A percentile compares a stretch with the other conserved stretches of the same genome.
These are phyloP conservation scores for Panicum miliaceum DNA, from an alignment of 176 grass and related monocot species.

Conservation along the genomic window DNA sequence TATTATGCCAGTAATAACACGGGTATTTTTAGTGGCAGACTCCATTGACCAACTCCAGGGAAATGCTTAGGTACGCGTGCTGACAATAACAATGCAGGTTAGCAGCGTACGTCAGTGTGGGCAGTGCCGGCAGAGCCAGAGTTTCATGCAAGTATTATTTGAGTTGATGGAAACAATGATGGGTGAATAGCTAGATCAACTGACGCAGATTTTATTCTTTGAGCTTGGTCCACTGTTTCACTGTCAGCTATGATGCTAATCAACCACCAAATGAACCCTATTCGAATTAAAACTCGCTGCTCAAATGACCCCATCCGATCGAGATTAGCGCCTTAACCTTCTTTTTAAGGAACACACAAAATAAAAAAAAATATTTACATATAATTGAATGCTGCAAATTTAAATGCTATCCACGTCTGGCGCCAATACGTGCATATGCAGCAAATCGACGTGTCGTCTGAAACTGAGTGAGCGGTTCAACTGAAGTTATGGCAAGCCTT, in stretches of 20 bases:
- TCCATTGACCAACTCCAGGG: background rate
- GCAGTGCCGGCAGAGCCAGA: background rate
- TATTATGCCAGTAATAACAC: background rate
- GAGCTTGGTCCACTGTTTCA: slow-evolving; percentile 7
- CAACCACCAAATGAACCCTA: slow-evolving; percentile 3
- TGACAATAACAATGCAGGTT: background rate
- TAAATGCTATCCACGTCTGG: background rate
- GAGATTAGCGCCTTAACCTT: background rate
- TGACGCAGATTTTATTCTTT: background rate
- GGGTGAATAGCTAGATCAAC: background rate
- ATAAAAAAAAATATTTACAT: background rate
- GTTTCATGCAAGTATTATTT: background rate
- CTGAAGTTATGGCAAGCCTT: slow-evolving; percentile 24
- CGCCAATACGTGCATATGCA: slow-evolving; percentile 34
- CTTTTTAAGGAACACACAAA: background rate
- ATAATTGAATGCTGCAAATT: background rate
- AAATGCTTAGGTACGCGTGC: background rate
- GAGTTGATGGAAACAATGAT: background rate
- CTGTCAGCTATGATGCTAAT: background rate
- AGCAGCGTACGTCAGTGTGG: slow-evolving; percentile 6
- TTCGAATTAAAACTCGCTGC: background rate
- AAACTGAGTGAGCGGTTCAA: background rate
- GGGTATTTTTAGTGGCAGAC: background rate
- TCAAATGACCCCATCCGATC: slow-evolving; percentile 15
- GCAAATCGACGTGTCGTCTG: slow-evolving; percentile 21